Evolutionary conservation across 257 asterid species (phyloP).

Genomic region (Fraxinus cuspidata): DNA sequence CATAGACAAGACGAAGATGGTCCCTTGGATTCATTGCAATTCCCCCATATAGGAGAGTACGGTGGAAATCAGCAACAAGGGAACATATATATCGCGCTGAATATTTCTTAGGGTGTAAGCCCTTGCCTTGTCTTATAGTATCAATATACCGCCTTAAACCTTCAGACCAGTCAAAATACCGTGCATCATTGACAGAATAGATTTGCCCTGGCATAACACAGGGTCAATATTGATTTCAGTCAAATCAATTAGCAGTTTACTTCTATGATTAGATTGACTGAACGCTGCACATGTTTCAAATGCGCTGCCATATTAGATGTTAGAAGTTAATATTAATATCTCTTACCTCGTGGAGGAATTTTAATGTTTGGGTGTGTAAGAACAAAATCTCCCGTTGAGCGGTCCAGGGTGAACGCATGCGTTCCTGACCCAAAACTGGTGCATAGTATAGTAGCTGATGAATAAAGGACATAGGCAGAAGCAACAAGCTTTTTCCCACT

Average conservation of each 20-base stretch:
- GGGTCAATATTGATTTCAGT: constrained; percentile 4
- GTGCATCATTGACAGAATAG: constrained; percentile 94
- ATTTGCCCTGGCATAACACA: constrained; percentile 70
- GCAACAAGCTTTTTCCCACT: constrained; percentile 82
- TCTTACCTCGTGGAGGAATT: constrained; percentile 81
- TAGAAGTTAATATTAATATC: neutral
- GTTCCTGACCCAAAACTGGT: constrained; percentile 81
- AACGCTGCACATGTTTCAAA: no score
- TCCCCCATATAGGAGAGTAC: constrained; percentile 90
- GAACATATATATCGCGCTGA: constrained; percentile 97
- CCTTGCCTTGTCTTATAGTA: constrained; percentile 84
- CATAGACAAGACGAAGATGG: constrained; percentile 96
- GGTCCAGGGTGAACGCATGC: constrained; percentile 81
- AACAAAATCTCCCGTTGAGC: constrained; percentile 78
- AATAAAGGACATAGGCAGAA: constrained; percentile 83
- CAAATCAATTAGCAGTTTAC: constrained; percentile 4
- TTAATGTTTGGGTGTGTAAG: constrained; percentile 68
- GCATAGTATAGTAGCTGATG: constrained; percentile 90
- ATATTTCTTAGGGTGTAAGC: constrained; percentile 76
- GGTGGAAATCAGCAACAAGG: constrained; percentile 94
- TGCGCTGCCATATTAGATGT: neutral
- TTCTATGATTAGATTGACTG: neutral
- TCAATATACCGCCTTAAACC: constrained; percentile 84
- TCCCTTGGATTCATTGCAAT: constrained; percentile 92
- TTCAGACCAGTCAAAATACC: constrained; percentile 95